Base-by-base conservation (phyloP, 2,329 filamentous ascomycete species). In the Xylaria sp. region DNA sequence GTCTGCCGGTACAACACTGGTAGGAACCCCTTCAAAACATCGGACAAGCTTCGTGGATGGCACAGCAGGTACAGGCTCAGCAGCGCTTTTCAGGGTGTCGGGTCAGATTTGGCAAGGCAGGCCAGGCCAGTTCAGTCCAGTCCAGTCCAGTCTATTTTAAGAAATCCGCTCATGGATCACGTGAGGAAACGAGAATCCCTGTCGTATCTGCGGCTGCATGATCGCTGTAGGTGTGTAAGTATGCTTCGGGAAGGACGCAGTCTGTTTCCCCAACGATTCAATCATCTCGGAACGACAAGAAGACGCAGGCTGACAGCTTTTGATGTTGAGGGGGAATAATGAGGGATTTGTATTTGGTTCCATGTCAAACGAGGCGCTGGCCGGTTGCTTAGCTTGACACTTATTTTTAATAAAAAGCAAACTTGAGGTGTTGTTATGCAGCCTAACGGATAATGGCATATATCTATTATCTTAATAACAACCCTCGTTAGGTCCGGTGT, bases 91-190 rank as follows among this genome's bases (percentile, higher is more conserved):
- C 57, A 43, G 49, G 57, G 57, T 46, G 60, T 54, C 42, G 40
- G 50, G 52, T 55, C 60, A 53, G 63, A 57, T 63, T 62, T 57
- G 64, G 64, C 51, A 58, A 59, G 51, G 64, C 64, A 57, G 51
- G 57, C 35, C 31, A 60, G 56, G 43, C 64, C n/a, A n/a, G n/a
- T n/a, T n/a, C n/a, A n/a, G n/a, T n/a, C n/a, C n/a, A n/a, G n/a
- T n/a, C n/a, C n/a, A n/a, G n/a, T n/a, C n/a, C n/a, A n/a, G n/a
- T n/a, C n/a, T 66, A 66, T 66, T 66, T 66, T 66, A 57, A 45
- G 64, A 49, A 55, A 40, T 38, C 4, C 28, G 47, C 28, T 31
- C 28, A 31, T 4, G 40, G 19, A 59, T 66, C 64, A 66, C 64
- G 64, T 66, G 64, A 56, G 58, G n/a, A 17, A 11, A n/a, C n/a